Evolutionary conservation across 495 filamentous ascomycete genomes (phyloP).

Genomic region (Trichoderma reesei): DNA sequence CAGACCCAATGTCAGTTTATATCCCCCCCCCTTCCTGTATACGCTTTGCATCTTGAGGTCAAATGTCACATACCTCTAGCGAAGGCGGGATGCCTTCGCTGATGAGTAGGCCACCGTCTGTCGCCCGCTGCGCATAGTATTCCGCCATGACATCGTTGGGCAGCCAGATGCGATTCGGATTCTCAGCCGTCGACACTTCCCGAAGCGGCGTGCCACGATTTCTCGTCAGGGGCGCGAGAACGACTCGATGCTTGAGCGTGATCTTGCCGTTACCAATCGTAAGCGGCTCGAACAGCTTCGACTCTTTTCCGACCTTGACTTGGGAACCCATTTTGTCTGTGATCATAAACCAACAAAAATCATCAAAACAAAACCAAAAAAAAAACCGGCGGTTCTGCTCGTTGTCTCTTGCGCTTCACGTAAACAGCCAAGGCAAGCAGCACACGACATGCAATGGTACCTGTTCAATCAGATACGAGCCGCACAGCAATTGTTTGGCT

Average conservation of each 20-base stretch:
- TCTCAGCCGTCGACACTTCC: slow-evolving; percentile 10
- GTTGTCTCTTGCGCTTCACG: too few species aligned
- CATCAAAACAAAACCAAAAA: too few species aligned
- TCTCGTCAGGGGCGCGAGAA: slow-evolving; percentile 47
- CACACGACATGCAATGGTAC: too few species aligned
- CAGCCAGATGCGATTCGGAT: slow-evolving; percentile 6
- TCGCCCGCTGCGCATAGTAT: slow-evolving; percentile 47
- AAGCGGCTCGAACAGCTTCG: slow-evolving; percentile 45
- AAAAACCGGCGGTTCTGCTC: too few species aligned
- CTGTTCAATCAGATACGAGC: too few species aligned
- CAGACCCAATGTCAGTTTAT: neutral
- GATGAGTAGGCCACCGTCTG: slow-evolving; percentile 45
- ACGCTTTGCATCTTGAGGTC: too few species aligned
- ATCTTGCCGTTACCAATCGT: slow-evolving; percentile 31
- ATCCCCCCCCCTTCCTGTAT: neutral
- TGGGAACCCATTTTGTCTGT: slow-evolving; percentile 8
- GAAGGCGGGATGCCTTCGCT: slow-evolving; percentile 45
- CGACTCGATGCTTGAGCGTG: slow-evolving; percentile 43
- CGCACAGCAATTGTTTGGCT: too few species aligned
- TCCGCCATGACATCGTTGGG: slow-evolving; percentile 30
- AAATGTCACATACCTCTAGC: slow-evolving; percentile 31
- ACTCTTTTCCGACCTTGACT: neutral
- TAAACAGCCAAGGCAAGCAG: too few species aligned
- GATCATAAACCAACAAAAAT: neutral
- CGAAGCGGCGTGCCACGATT: slow-evolving; percentile 32